These are phyloP conservation scores for Aspergillus eucalypticola DNA, from an alignment of 2,329 filamentous ascomycete genomes.

Conservation along the genomic window DNA sequence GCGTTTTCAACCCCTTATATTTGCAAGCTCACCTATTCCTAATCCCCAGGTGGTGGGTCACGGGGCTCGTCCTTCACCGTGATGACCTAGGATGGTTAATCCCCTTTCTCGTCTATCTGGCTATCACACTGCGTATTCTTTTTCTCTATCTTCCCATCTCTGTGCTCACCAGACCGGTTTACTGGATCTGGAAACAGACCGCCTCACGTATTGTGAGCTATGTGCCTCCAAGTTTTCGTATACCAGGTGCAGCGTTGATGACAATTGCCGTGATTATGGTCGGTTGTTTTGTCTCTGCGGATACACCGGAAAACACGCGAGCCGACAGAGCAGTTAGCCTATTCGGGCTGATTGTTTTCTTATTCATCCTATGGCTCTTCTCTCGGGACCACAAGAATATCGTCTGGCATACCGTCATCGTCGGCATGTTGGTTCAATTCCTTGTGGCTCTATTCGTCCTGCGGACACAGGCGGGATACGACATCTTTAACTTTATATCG, in stretches of 20 bases:
- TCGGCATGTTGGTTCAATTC: constrained; percentile 86
- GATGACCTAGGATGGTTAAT: constrained; percentile 77
- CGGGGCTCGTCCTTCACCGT: constrained; percentile 70
- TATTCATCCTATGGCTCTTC: constrained; percentile 67
- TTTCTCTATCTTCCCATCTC: constrained; percentile 71
- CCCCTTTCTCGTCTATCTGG: constrained; percentile 79
- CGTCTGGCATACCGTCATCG: constrained; percentile 76
- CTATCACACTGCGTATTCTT: constrained; percentile 70
- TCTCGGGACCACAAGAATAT: constrained; percentile 66
- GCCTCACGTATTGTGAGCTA: constrained; percentile 58
- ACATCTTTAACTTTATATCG: constrained; percentile 90
- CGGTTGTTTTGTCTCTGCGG: constrained; percentile 72
- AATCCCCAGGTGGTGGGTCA: constrained; percentile 69
- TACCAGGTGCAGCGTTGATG: constrained; percentile 62
- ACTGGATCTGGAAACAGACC: constrained; percentile 67
- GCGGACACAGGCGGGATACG: constrained; percentile 75
- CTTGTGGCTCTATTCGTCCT: constrained; percentile 86
- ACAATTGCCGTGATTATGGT: constrained; percentile 74
- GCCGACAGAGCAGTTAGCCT: constrained; percentile 78
- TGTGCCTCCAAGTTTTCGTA: constrained; percentile 67
- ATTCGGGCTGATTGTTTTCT: constrained; percentile 73
- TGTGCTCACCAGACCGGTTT: constrained; percentile 66
- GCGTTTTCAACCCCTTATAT: background rate
- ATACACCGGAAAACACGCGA: constrained; percentile 73
- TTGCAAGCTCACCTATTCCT: constrained; percentile 14